Base-by-base conservation (phyloP, 306 rosid species). In the Astragalus glycyphyllos region DNA sequence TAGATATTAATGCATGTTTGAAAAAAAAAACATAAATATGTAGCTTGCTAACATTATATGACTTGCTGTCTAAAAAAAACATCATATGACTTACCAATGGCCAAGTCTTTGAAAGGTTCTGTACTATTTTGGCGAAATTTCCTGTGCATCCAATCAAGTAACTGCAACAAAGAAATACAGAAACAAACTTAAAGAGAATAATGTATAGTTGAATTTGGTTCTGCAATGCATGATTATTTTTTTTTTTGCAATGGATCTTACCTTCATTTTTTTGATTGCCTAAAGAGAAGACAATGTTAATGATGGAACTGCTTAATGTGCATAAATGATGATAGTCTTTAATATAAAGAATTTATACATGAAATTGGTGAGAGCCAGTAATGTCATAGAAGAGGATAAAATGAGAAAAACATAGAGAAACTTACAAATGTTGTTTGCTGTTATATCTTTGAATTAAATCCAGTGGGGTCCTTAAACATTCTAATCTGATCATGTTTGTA, bases 91-190 rank as follows among this genome's bases (percentile, higher is more conserved):
- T 87, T 86, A 95, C 99, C 97, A 55, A 86, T 81, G 82, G 77
- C 82, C 67, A 81, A 84, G 65, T 80, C 92, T 70, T 90, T 86
- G 72, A 88, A 81, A 3, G 89, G 90, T 74, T 94, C 99, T 32
- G 15, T 35, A 51, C 59, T 85, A 79, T 86, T 94, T 65, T 94
- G 99, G 51, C 92, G 92, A 80, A 95, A 84, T 77, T 91, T 91
- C 66, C 92, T 87, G 65, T 95, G 99, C 97, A 95, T 95, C 97
- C 99, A 95, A 20, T 90, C 97, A 50, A 95, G 86, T 82, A 95
- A 79, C 99, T 91, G 85, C 63, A 67, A 29, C 55, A 76, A 78
- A 68, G 50, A 78, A 46, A 83, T 16, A 72, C 46, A 57, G 17
- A 80, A 65, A 77, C 70, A 26, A 80, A 68, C 62, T 74, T 40